A percentile compares a stretch with the other conserved stretches of the same genome.
These are phyloP conservation scores for Pythium phragmiticola DNA, from an alignment of 352 stramenopile genomes.

Conservation along the genomic window DNA sequence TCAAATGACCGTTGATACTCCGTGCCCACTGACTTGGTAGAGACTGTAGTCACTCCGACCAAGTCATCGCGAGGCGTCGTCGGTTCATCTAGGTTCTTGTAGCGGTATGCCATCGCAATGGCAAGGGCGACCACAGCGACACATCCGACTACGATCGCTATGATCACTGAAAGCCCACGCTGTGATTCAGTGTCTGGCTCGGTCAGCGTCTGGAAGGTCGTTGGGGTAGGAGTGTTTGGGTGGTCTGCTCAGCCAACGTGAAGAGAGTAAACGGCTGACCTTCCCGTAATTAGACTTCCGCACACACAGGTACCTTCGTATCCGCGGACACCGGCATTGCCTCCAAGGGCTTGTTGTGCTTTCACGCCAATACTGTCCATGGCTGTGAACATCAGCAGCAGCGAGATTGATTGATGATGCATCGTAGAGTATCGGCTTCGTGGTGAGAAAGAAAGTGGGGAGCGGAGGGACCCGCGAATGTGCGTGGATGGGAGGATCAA, in stretches of 20 bases:
- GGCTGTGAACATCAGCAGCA: background rate
- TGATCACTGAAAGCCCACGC: background rate
- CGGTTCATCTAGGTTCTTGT: background rate
- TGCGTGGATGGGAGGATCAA: background rate
- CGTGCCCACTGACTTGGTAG: conserved; percentile 2
- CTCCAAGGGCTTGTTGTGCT: background rate
- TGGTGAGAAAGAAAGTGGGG: background rate
- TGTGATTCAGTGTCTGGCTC: background rate
- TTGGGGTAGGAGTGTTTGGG: background rate
- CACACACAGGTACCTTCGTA: background rate
- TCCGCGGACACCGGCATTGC: background rate
- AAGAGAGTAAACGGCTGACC: background rate
- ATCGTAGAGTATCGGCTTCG: background rate
- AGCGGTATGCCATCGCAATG: background rate
- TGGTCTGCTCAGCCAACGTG: background rate
- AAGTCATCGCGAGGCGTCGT: background rate
- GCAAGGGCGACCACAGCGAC: background rate
- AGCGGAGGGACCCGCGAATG: background rate
- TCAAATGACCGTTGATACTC: conserved; percentile 1
- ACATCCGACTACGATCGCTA: conserved; percentile 3
- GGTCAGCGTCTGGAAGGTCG: background rate
- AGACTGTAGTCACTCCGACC: background rate
- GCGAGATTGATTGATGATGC: background rate
- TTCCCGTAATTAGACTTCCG: background rate
- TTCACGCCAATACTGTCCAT: background rate